These are phyloP conservation scores for Inga laurina DNA, from an alignment of 306 rosid species.

Conservation along the genomic window DNA sequence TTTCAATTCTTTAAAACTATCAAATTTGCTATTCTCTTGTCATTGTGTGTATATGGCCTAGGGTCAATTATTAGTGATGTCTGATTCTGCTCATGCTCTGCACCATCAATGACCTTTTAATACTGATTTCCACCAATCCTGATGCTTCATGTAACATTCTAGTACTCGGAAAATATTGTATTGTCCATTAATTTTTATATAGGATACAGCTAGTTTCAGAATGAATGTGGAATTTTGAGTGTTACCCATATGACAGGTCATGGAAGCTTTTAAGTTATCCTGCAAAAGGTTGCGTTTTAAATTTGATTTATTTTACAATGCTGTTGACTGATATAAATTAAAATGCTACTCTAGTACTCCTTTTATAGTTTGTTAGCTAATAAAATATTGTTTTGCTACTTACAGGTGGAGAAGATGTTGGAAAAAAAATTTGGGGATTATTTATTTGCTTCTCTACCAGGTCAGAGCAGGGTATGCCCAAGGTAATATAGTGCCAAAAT, in stretches of 20 bases:
- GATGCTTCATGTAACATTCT: neutral
- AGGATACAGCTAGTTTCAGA: neutral
- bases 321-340: neutral
- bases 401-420: slow-evolving; percentile 96
- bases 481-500: slow-evolving; percentile 48
- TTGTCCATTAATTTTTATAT: neutral
- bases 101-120: neutral
- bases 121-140: neutral
- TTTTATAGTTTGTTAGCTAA: slow-evolving; percentile 24
- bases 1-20: slow-evolving; percentile 18
- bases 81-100: too few species aligned
- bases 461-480: slow-evolving; percentile 74
- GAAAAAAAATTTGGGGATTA: slow-evolving; percentile 78
- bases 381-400: slow-evolving; percentile 24
- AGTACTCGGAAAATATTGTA: neutral
- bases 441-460: slow-evolving; percentile 73
- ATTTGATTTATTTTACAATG: neutral
- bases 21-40: slow-evolving; percentile 13
- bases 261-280: neutral
- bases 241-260: neutral
- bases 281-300: neutral
- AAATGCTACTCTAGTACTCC: neutral
- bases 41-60: slow-evolving; percentile 18
- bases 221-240: neutral
- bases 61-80: neutral